Evolutionary conservation across 2,329 filamentous ascomycete species (phyloP), one percentile per base, ranked within the genome.

Genomic region (Stenocarpella maydis): DNA sequence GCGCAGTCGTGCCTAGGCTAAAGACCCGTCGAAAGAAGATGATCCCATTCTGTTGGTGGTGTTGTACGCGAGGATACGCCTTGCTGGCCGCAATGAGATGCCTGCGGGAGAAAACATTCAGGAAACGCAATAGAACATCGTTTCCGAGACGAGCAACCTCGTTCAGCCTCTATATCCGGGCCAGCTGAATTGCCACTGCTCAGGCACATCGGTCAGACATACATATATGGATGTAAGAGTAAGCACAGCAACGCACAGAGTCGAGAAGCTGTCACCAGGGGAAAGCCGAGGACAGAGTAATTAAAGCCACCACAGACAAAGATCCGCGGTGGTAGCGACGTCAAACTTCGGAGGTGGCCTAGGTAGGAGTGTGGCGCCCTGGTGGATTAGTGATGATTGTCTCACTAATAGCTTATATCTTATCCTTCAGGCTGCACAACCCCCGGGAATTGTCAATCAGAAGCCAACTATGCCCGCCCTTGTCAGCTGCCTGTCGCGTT

Each of bases 341-440:
- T 37, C 17, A 37, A 37, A 43, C 34, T 19, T 21, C 14, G 28
- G n/a, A 19, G n/a, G n/a, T n/a, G n/a, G n/a, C n/a, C n/a, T n/a
- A 17, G 43, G n/a, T 63, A 37, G 28, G 28, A 37, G 17, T 43
- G 37, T 49, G 58, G 58, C 58, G 47, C 28, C 58, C 21, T 19
- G 43, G 43, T 21, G 58, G 49, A 19, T 47, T 19, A 15, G 39
- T 31, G 58, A 21, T 34, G 41, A 63, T 61, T 41, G 8, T 37
- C 58, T 49, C 58, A 31, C 43, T 49, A 47, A 47, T 37, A 24
- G 58, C 43, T 37, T 63, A n/a, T 49, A n/a, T 45, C 3, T 47
- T n/a, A 19, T 45, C 4, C 28, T n/a, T 39, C 24, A 49, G 58
- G 58, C 58, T 34, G 28, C 34, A 21, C 39, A 34, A 47, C 19